Percentiles rank a stretch among this genome's conserved stretches.
These are phyloP conservation scores for Puccinia horiana DNA, from an alignment of 1,284 basidiomycete genomes.

Conservation along the genomic window DNA sequence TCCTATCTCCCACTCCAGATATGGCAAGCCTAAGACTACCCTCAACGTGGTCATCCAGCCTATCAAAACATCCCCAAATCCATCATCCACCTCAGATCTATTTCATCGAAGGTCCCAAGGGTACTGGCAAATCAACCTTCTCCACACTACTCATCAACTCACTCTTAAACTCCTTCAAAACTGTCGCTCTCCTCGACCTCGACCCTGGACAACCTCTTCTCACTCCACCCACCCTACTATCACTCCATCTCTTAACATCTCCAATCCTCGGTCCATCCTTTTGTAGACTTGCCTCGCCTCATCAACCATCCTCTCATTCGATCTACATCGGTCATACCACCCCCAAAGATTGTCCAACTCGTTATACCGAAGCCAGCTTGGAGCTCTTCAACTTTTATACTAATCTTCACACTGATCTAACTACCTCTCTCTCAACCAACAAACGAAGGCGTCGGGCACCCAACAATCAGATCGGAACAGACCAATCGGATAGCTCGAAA, in stretches of 20 bases:
- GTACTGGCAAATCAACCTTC: constrained; percentile 39
- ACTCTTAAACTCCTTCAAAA: constrained; percentile 19
- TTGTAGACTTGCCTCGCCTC: constrained; percentile 12
- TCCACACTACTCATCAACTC: constrained; percentile 32
- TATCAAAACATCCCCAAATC: background rate
- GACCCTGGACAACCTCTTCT: constrained; percentile 48
- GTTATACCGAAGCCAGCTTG: constrained; percentile 10
- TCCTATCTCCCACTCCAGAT: constrained; percentile 29
- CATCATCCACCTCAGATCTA: background rate
- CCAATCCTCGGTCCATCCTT: constrained; percentile 43
- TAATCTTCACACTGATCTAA: background rate
- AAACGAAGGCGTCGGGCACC: background rate
- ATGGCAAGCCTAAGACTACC: constrained; percentile 1
- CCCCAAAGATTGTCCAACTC: constrained; percentile 26
- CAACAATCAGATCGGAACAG: background rate
- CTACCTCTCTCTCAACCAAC: background rate
- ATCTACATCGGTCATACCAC: constrained; percentile 41
- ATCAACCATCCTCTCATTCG: constrained; percentile 14
- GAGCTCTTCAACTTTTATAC: constrained; percentile 32
- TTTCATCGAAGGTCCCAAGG: constrained; percentile 42
- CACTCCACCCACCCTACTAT: constrained; percentile 40
- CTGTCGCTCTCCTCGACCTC: constrained; percentile 38
- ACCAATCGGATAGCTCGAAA: background rate
- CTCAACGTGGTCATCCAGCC: background rate
- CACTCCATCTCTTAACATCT: constrained; percentile 16